Conservation (phyloP, 2,329 filamentous ascomycete species). For the Thielaviopsis punctulata region DNA sequence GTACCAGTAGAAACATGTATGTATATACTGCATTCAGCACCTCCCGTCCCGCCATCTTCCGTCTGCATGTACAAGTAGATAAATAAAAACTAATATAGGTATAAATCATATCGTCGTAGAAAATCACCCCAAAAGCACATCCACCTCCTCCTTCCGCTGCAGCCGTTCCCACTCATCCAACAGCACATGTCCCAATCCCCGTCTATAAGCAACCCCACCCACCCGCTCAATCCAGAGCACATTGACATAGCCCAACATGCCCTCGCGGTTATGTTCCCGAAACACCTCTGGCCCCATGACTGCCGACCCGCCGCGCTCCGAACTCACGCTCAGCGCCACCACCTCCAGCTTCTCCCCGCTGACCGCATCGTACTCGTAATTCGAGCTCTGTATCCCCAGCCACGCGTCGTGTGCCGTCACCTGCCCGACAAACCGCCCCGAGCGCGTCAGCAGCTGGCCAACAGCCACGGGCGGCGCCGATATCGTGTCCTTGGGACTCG, state of each 20-base stretch:
- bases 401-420: slow-evolving; percentile 28
- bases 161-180: slow-evolving; percentile 25
- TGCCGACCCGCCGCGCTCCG: slow-evolving; percentile 25
- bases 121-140: slow-evolving; percentile 25
- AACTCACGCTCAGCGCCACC: slow-evolving; percentile 24
- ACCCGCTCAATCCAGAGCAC: slow-evolving; percentile 30
- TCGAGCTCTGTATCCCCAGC: slow-evolving; percentile 29
- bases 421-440: slow-evolving; percentile 24
- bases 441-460: slow-evolving; percentile 24
- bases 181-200: slow-evolving; percentile 27
- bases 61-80: neutral
- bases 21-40: neutral
- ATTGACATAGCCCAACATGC: slow-evolving; percentile 28
- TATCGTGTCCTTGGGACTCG: slow-evolving; percentile 14
- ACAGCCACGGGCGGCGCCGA: slow-evolving; percentile 25
- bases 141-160: slow-evolving; percentile 22
- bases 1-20: neutral
- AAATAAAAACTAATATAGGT: neutral
- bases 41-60: neutral
- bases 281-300: slow-evolving; percentile 24
- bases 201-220: slow-evolving; percentile 24
- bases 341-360: slow-evolving; percentile 28
- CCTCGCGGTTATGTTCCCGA: slow-evolving; percentile 22
- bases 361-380: slow-evolving; percentile 20
- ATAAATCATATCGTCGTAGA: neutral